Evolutionary conservation across 257 asterid genomes (phyloP).

Genomic region (Primulina eburnea): DNA sequence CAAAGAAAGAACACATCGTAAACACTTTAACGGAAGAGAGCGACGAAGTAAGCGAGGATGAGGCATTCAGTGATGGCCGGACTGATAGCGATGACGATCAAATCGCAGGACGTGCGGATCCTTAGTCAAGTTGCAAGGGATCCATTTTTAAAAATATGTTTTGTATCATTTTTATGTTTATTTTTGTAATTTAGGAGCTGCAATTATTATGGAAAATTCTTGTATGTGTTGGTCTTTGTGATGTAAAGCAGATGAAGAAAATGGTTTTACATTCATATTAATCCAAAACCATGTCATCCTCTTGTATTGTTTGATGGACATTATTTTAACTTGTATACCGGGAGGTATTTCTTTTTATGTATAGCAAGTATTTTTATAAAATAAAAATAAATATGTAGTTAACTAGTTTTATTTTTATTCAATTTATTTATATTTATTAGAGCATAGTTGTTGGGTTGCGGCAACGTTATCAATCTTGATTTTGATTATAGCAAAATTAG

Average conservation of each 20-base stretch:
- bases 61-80: constrained; percentile 53
- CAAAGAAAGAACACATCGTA: constrained; percentile 59
- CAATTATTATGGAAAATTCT: neutral
- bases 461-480: no score
- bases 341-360: no score
- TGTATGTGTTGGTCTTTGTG: neutral
- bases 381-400: no score
- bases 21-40: constrained; percentile 36
- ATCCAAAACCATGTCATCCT: no score
- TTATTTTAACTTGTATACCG: no score
- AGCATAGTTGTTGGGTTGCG: no score
- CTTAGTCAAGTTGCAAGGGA: constrained; percentile 26
- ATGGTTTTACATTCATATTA: no score
- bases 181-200: constrained; percentile 30
- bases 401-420: no score
- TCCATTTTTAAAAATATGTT: constrained; percentile 17
- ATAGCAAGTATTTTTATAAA: no score
- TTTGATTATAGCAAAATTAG: no score
- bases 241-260: neutral
- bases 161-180: constrained; percentile 30
- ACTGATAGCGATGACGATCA: constrained; percentile 55
- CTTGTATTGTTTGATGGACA: no score
- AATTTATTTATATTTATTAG: no score
- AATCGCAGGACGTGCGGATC: constrained; percentile 56
- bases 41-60: constrained; percentile 57